These are phyloP conservation scores for Xenosphaeropsis pyriputrescens DNA, from an alignment of 2,329 filamentous ascomycete genomes.

Conservation along the genomic window DNA sequence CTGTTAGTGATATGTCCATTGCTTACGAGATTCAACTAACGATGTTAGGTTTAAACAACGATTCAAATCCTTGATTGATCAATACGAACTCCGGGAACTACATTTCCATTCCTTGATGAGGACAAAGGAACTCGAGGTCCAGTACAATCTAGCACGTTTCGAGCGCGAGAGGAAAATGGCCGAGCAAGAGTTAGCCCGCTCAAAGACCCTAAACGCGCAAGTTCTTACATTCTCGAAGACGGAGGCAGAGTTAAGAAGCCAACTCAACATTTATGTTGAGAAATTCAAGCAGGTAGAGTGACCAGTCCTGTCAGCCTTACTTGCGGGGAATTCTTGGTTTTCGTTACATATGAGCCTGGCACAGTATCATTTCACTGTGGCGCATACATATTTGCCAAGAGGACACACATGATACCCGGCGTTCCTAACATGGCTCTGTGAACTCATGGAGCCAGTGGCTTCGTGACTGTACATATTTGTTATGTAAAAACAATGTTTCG, in stretches of 20 bases:
- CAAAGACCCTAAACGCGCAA: conserved; percentile 76
- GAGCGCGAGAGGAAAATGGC: conserved; percentile 84
- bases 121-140: conserved; percentile 90
- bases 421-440: too few relatives aligned
- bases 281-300: conserved; percentile 90
- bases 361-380: too few relatives aligned
- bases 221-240: conserved; percentile 94
- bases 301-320: conserved; percentile 16
- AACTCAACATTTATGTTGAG: conserved; percentile 96
- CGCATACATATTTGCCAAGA: too few relatives aligned
- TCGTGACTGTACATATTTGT: too few relatives aligned
- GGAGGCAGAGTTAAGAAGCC: conserved; percentile 81
- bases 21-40: conserved; percentile 3
- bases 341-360: too few relatives aligned
- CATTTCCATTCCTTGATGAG: conserved; percentile 88
- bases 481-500: too few relatives aligned
- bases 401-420: too few relatives aligned
- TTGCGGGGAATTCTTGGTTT: neutral
- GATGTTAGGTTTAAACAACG: conserved; percentile 61
- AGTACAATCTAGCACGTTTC: conserved; percentile 75
- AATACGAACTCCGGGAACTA: conserved; percentile 88
- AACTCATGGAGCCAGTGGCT: too few relatives aligned
- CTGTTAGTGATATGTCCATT: conserved; percentile 39
- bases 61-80: conserved; percentile 93
- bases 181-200: conserved; percentile 66